phyloP scores from a whole-genome alignment of 306 rosid species.

The Fragaria nilgerrensis region DNA sequence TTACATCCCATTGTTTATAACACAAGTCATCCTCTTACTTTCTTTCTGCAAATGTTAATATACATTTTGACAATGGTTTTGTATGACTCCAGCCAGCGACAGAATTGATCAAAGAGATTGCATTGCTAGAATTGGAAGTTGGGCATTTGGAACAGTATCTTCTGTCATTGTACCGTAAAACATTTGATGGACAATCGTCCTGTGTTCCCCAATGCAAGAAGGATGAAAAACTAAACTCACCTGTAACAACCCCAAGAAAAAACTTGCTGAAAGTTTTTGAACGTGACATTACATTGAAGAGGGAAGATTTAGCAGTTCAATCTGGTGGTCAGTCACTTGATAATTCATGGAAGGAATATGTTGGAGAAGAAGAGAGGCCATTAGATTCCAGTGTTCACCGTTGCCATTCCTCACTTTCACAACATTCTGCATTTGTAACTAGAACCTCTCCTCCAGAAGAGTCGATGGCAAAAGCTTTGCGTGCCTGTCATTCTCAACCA shows the following conservation, averaged over 20 bases:
- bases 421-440: constrained; percentile 44
- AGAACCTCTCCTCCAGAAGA: constrained; percentile 61
- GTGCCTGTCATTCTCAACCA: constrained; percentile 91
- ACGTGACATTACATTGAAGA: constrained; percentile 36
- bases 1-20: not conserved
- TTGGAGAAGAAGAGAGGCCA: constrained; percentile 46
- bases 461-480: constrained; percentile 51
- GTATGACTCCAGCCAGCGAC: constrained; percentile 71
- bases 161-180: constrained; percentile 83
- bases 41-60: not conserved
- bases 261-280: constrained; percentile 34
- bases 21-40: not conserved
- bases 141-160: constrained; percentile 93
- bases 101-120: constrained; percentile 87
- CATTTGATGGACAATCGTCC: constrained; percentile 71
- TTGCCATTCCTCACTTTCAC: constrained; percentile 82
- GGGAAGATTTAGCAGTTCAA: constrained; percentile 44
- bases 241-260: constrained; percentile 39
- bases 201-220: constrained; percentile 54
- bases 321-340: constrained; percentile 41
- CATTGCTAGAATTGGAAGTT: constrained; percentile 85
- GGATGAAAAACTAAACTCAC: constrained; percentile 43
- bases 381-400: constrained; percentile 76
- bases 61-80: constrained; percentile 13
- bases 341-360: constrained; percentile 34